Evolutionary conservation across 306 rosid species (phyloP).

Genomic region (Abrus precatorius): DNA sequence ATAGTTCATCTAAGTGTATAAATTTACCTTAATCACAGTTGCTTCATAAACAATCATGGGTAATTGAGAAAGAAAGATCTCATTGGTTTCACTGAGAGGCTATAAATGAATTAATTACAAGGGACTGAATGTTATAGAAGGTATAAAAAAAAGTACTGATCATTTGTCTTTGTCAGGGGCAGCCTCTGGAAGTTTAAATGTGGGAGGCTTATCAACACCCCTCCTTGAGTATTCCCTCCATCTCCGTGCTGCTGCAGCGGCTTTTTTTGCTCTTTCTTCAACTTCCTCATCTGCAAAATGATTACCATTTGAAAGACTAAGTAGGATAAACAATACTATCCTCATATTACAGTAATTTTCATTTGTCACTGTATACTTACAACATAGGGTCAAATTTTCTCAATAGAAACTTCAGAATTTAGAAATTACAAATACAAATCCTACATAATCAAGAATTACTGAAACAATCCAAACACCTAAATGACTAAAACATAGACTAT

Average conservation of each 20-base stretch:
- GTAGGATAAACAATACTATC: conserved; percentile 9
- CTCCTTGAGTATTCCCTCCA: conserved; percentile 94
- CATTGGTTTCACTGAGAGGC: conserved; percentile 29
- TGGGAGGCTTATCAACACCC: conserved; percentile 83
- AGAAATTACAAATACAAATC: background rate
- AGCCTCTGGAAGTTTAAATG: conserved; percentile 82
- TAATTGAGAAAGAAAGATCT: conserved; percentile 18
- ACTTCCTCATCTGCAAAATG: conserved; percentile 70
- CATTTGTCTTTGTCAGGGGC: conserved; percentile 59
- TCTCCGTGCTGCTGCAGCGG: conserved; percentile 81
- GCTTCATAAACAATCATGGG: conserved; percentile 44
- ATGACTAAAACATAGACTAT: background rate
- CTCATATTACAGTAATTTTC: background rate
- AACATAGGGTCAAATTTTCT: background rate
- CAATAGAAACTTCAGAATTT: background rate
- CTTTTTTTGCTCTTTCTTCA: conserved; percentile 72
- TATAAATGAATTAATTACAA: conserved; percentile 46
- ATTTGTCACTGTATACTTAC: conserved; percentile 3
- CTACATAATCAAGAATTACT: background rate
- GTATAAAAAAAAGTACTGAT: conserved; percentile 23
- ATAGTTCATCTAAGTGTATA: conserved; percentile 12
- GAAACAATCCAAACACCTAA: background rate
- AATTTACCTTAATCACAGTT: conserved; percentile 26
- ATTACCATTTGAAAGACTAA: conserved; percentile 19
- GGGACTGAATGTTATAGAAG: conserved; percentile 21